Base-by-base conservation (phyloP, 2,329 filamentous ascomycete genomes). In the Hypoxylon sp. region DNA sequence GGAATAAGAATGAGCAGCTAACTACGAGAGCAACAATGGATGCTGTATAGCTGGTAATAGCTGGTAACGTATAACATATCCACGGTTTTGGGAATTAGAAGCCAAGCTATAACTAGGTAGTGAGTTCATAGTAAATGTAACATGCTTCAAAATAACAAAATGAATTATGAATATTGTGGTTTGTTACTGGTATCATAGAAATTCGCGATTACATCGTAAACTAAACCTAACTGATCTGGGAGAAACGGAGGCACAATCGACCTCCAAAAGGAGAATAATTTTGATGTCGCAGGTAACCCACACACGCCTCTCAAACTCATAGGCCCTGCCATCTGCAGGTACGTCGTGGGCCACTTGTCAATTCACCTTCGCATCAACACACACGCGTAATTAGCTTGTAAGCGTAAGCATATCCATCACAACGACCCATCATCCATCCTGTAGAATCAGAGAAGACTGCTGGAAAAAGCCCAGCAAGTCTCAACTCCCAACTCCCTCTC, bases 1-100 rank as follows among this genome's bases (percentile, higher is more conserved):
- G 96, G 19, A 99, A 99, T 78, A 97, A 97, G 84, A 97, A 98
- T 75, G 96, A 99, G 82, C 93, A 97, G 78, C 84, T 99, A 67
- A 93, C 87, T 2, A 93, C 88, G 27, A 83, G 91, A 73, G 91
- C 91, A 25, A 88, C 86, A 69, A 93, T 94, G 84, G 91, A 94
- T 78, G 90, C 91, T 19, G 87, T 94, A 11, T 92, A 82, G 53
- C 3, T 21, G 11, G 9, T 48, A 47, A 25, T 34, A 43, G 11
- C 46, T 29, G 5, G 14, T 39, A 45, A 29, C 14, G n/a, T n/a
- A n/a, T n/a, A n/a, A n/a, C n/a, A n/a, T n/a, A 19, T 29, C 5
- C 30, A 2, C 16, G 34, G 37, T 16, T 54, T 54, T 23, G 37
- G 43, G 27, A 30, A 45, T 30, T 9, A 27, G 5, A 6, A n/a